Conservation (phyloP, 139 green algal species). For the Eudorina sp. region DNA sequence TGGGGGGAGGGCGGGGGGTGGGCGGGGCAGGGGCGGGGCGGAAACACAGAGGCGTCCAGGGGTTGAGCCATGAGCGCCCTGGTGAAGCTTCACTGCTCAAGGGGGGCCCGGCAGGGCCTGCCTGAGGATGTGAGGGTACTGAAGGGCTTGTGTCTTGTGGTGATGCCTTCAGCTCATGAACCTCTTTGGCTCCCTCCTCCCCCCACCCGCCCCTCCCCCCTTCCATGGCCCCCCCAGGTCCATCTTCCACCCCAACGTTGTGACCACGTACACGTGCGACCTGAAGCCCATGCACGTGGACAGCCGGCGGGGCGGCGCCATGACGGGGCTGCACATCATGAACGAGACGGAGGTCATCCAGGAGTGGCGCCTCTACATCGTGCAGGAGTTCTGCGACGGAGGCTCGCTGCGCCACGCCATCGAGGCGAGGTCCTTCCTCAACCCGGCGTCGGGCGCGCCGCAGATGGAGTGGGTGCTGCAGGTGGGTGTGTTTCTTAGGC, state of each 20-base stretch:
- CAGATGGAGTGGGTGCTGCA: slow-evolving; percentile 52
- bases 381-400: slow-evolving; percentile 58
- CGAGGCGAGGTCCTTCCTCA: slow-evolving; percentile 49
- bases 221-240: background rate
- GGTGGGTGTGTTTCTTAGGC: too few species aligned
- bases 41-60: too few species aligned
- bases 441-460: background rate
- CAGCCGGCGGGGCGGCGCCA: slow-evolving; percentile 12
- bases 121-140: too few species aligned
- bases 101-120: too few species aligned
- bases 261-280: slow-evolving; percentile 58
- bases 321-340: slow-evolving; percentile 47
- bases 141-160: too few species aligned
- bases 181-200: too few species aligned
- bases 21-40: background rate
- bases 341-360: slow-evolving; percentile 50
- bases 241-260: slow-evolving; percentile 56
- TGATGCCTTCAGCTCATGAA: too few species aligned
- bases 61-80: too few species aligned
- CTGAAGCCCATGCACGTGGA: slow-evolving; percentile 54
- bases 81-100: too few species aligned
- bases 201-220: background rate
- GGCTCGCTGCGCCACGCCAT: slow-evolving; percentile 48
- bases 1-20: too few species aligned
- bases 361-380: slow-evolving; percentile 68